Conservation (phyloP, 768 basidiomycete species). For the Tubosaeta brunneosetosa region DNA sequence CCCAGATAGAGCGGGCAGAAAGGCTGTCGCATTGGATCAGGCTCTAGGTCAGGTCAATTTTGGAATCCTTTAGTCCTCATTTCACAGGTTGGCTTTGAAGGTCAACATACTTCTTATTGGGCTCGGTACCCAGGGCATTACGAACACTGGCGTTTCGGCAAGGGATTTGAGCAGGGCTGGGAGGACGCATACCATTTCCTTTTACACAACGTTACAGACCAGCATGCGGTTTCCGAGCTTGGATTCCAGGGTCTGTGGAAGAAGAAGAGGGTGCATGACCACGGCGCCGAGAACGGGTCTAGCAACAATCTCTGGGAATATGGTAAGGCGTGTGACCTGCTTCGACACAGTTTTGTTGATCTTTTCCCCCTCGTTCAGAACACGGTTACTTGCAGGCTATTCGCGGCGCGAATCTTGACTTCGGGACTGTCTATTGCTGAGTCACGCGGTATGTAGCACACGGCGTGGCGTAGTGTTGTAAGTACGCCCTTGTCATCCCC, state of each 20-base stretch:
- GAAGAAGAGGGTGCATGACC: conserved; percentile 40
- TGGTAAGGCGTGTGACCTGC: conserved; percentile 33
- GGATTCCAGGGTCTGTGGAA: conserved; percentile 66
- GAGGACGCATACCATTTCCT: conserved; percentile 63
- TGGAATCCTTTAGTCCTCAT: conserved; percentile 13
- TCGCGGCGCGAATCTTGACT: conserved; percentile 38
- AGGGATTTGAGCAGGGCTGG: conserved; percentile 70
- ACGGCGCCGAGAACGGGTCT: conserved; percentile 37
- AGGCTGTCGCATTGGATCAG: conserved; percentile 25
- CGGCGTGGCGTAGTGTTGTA: background rate
- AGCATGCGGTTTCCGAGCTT: conserved; percentile 43
- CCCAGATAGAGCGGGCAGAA: conserved; percentile 20
- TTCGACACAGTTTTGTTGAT: background rate
- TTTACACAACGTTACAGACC: conserved; percentile 13
- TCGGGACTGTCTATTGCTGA: conserved; percentile 32
- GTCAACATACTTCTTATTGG: conserved; percentile 39
- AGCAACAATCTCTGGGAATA: conserved; percentile 60
- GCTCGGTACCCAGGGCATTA: conserved; percentile 50
- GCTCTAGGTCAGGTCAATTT: conserved; percentile 31
- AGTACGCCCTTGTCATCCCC: background rate
- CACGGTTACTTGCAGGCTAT: conserved; percentile 62
- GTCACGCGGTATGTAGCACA: too few relatives aligned
- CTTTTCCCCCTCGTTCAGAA: conserved; percentile 31
- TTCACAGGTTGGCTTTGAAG: conserved; percentile 25
- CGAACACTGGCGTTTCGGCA: conserved; percentile 62